These are phyloP conservation scores for Coelastrella sp. DNA, from an alignment of 139 green algal genomes.

Conservation along the genomic window DNA sequence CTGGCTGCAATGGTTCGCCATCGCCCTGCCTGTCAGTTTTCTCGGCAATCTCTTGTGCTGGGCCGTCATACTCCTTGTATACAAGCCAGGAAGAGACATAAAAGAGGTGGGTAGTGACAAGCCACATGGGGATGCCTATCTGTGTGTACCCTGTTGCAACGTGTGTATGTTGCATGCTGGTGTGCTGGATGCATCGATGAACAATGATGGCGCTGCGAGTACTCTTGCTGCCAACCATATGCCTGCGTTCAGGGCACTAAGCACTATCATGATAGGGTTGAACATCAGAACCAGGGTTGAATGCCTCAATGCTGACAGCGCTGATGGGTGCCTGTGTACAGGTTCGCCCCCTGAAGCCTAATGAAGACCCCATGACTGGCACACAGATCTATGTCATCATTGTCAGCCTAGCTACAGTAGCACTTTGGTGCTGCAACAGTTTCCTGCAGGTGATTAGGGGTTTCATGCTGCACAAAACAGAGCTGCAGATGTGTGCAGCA, in stretches of 20 bases:
- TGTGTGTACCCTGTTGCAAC: no score
- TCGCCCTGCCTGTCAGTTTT: slow-evolving; percentile 70
- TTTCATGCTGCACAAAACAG: no score
- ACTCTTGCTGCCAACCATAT: no score
- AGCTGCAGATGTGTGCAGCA: no score
- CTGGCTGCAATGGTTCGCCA: slow-evolving; percentile 82
- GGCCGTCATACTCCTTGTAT: slow-evolving; percentile 60
- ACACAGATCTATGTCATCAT: slow-evolving; percentile 77
- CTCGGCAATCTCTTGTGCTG: slow-evolving; percentile 71
- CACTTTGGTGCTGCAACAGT: slow-evolving; percentile 77
- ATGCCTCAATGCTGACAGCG: no score
- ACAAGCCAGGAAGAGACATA: slow-evolving; percentile 58
- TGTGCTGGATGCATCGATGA: no score
- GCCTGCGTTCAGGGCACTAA: no score
- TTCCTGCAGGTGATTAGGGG: slow-evolving; percentile 44
- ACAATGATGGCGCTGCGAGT: no score
- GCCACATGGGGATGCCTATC: no score
- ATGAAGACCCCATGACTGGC: slow-evolving; percentile 68
- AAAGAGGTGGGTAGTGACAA: slow-evolving; percentile 50
- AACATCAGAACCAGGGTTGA: no score
- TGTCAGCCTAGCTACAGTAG: slow-evolving; percentile 69
- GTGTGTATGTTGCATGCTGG: no score
- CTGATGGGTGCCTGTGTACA: slow-evolving; percentile 39
- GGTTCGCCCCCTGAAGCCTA: slow-evolving; percentile 69
- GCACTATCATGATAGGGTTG: no score